A percentile compares a stretch with the other conserved stretches of the same genome.
Conservation (phyloP, 108 stramenopile species). For the Nitzschia palea region DNA sequence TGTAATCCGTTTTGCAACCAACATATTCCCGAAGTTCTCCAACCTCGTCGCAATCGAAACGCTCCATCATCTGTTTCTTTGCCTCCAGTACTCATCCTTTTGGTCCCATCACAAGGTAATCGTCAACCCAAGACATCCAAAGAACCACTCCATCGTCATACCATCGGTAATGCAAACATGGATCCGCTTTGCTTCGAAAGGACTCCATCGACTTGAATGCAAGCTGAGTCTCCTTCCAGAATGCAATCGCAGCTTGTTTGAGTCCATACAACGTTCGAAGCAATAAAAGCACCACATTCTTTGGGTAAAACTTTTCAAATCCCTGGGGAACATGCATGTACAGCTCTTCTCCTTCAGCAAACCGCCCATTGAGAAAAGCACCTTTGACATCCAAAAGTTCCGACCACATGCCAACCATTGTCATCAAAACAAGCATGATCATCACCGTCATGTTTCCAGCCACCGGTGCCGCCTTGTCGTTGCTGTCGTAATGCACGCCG, state of each 20-base stretch:
- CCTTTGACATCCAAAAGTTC: slow-evolving; percentile 35
- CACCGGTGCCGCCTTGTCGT: slow-evolving; percentile 33
- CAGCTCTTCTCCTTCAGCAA: slow-evolving; percentile 6
- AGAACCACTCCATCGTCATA: too few species aligned
- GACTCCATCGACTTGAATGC: too few species aligned
- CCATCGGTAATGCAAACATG: too few species aligned
- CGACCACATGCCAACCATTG: slow-evolving; percentile 27
- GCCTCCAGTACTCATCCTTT: slow-evolving; percentile 8
- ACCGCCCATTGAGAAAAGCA: slow-evolving; percentile 35
- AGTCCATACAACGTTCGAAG: slow-evolving; percentile 35
- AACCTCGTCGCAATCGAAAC: too few species aligned
- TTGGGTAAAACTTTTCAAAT: slow-evolving; percentile 29
- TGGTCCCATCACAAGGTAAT: slow-evolving; percentile 22
- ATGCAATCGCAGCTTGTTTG: slow-evolving; percentile 40
- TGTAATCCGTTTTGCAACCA: too few species aligned
- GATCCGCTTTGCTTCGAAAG: too few species aligned
- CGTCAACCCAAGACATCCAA: slow-evolving; percentile 45
- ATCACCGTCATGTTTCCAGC: slow-evolving; percentile 25
- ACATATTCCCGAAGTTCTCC: too few species aligned
- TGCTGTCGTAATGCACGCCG: slow-evolving; percentile 30
- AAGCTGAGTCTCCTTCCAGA: slow-evolving; percentile 34
- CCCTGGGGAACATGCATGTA: slow-evolving; percentile 38
- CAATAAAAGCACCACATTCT: slow-evolving; percentile 5
- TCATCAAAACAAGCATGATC: slow-evolving; percentile 20
- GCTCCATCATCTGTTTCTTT: too few species aligned